These are phyloP conservation scores for Nicotiana paniculata DNA, from an alignment of 257 asterid genomes.

Conservation along the genomic window DNA sequence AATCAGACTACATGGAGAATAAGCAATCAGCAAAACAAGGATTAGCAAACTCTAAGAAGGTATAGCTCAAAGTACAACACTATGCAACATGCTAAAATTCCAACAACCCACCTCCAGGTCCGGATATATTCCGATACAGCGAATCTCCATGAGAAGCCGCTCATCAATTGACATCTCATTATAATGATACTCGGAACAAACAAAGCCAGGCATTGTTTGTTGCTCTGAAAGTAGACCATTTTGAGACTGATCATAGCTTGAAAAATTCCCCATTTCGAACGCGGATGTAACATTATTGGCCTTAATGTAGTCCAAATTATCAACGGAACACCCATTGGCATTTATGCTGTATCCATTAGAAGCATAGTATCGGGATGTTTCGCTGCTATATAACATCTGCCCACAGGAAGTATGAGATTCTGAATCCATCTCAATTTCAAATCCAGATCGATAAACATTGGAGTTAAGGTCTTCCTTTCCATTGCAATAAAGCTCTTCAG, in stretches of 20 bases:
- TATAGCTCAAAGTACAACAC: conserved; percentile 13
- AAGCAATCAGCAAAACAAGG: conserved; percentile 13
- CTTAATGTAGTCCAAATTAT: conserved; percentile 37
- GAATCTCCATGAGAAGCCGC: conserved; percentile 68
- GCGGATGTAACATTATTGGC: conserved; percentile 25
- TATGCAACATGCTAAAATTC: conserved; percentile 13
- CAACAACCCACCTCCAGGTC: conserved; percentile 60
- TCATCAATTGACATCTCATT: conserved; percentile 61
- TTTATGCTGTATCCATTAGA: conserved; percentile 46
- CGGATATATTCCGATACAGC: conserved; percentile 73
- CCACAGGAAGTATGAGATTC: conserved; percentile 41
- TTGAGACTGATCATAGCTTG: conserved; percentile 37
- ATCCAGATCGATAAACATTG: conserved; percentile 39
- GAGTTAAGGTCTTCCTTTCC: conserved; percentile 40
- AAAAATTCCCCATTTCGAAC: conserved; percentile 26
- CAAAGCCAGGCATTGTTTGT: conserved; percentile 26
- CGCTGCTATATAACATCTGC: conserved; percentile 32
- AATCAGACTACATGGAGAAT: conserved; percentile 35
- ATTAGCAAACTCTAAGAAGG: conserved; percentile 8
- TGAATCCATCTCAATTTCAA: conserved; percentile 44
- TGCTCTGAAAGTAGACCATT: conserved; percentile 43
- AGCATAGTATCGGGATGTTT: conserved; percentile 37
- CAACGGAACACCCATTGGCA: conserved; percentile 35
- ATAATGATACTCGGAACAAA: conserved; percentile 58
- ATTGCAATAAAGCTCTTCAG: conserved; percentile 45